A percentile compares a stretch with the other conserved stretches of the same genome.
phyloP scores from a whole-genome alignment of 1,284 basidiomycete species.

The Trametes sp. region DNA sequence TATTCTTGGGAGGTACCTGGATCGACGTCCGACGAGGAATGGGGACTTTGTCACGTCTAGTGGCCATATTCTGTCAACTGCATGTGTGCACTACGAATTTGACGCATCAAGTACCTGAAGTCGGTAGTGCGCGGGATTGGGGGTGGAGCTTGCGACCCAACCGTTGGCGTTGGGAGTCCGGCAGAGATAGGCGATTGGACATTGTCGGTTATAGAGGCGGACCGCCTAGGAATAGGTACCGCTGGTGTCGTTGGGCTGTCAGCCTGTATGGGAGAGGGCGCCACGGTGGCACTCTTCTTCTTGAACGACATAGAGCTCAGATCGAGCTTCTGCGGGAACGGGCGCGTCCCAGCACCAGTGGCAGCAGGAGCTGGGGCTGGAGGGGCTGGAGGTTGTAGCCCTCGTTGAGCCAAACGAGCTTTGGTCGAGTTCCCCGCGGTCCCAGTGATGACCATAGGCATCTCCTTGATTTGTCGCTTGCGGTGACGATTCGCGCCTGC shows the following conservation, averaged over 20 bases:
- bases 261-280: conserved; percentile 16
- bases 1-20: conserved; percentile 11
- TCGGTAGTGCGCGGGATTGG: conserved; percentile 5
- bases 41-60: conserved; percentile 17
- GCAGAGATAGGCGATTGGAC: conserved; percentile 17
- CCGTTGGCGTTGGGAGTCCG: background rate
- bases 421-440: conserved; percentile 36
- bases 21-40: conserved; percentile 26
- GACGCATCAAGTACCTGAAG: background rate
- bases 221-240: conserved; percentile 16
- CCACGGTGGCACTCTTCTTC: conserved; percentile 26
- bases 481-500: conserved; percentile 11
- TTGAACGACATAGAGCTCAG: conserved; percentile 32
- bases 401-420: conserved; percentile 31
- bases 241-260: conserved; percentile 11
- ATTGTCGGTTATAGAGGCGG: conserved; percentile 10
- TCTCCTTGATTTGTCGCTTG: conserved; percentile 33
- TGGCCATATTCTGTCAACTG: background rate
- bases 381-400: conserved; percentile 4
- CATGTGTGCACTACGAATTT: too few relatives aligned
- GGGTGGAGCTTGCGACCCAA: background rate
- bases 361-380: background rate
- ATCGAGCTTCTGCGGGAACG: conserved; percentile 9
- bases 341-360: background rate
- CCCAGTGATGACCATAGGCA: conserved; percentile 29